Conservation (phyloP, 2,329 filamentous ascomycete genomes). For the Fusarium oligoseptatum region DNA sequence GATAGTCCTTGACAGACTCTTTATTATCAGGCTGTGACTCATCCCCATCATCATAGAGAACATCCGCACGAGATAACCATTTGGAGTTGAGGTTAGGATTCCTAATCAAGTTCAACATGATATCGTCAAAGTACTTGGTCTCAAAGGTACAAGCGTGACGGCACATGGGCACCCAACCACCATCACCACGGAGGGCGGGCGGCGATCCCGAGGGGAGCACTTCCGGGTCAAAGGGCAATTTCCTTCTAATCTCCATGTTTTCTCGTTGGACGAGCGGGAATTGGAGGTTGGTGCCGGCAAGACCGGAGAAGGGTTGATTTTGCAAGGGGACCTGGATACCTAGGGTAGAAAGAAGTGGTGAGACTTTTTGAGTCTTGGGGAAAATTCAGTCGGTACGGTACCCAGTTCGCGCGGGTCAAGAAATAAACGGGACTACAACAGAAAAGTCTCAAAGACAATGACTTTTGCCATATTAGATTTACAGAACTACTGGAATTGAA, state of each 20-base stretch:
- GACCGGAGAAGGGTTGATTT: slow-evolving; percentile 1
- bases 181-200: slow-evolving; percentile 39
- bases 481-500: not conserved
- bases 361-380: slow-evolving; percentile 9
- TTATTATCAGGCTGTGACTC: slow-evolving; percentile 19
- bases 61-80: slow-evolving; percentile 83
- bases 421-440: not conserved
- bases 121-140: slow-evolving; percentile 71
- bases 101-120: slow-evolving; percentile 80
- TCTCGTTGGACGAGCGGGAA: slow-evolving; percentile 11
- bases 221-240: slow-evolving; percentile 49
- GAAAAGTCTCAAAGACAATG: not conserved
- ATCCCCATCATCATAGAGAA: slow-evolving; percentile 62
- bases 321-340: not conserved
- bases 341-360: slow-evolving; percentile 1
- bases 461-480: not conserved
- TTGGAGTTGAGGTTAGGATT: slow-evolving; percentile 86
- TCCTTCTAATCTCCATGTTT: slow-evolving; percentile 33
- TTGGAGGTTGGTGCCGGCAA: slow-evolving; percentile 5
- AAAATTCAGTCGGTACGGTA: not conserved
- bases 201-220: slow-evolving; percentile 45
- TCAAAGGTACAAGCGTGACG: slow-evolving; percentile 72
- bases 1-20: not conserved
- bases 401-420: not conserved
- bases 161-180: slow-evolving; percentile 67